Evolutionary conservation across 2,329 filamentous ascomycete species (phyloP).

Genomic region (Aspergillus fischeri): DNA sequence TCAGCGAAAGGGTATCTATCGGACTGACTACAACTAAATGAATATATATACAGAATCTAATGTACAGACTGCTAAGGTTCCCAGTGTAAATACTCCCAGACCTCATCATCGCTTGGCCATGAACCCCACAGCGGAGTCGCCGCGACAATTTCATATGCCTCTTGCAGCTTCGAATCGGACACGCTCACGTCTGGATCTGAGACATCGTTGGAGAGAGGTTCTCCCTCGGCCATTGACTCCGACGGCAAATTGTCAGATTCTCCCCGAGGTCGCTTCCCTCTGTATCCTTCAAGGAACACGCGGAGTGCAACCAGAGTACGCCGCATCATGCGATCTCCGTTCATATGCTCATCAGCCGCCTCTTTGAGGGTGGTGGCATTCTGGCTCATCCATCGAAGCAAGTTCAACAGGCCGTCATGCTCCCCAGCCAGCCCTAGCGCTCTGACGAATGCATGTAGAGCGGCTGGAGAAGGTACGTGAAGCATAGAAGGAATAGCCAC

Average conservation of each 20-base stretch:
- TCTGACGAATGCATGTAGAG: constrained; percentile 41
- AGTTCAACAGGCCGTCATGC: constrained; percentile 34
- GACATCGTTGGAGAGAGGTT: not conserved
- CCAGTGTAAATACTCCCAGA: constrained; percentile 31
- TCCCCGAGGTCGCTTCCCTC: constrained; percentile 11
- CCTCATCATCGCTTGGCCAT: constrained; percentile 42
- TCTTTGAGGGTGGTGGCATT: constrained; percentile 30
- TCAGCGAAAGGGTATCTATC: constrained; percentile 12
- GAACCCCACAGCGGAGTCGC: constrained; percentile 31
- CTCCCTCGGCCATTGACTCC: not conserved
- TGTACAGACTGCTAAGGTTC: constrained; percentile 18
- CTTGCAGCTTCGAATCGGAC: constrained; percentile 27
- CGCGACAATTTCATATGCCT: constrained; percentile 37
- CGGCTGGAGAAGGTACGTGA: constrained; percentile 35
- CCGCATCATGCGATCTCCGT: constrained; percentile 36
- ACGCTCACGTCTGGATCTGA: not conserved
- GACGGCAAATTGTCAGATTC: not conserved
- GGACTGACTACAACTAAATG: constrained; percentile 5
- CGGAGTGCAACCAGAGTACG: constrained; percentile 38
- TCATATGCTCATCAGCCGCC: constrained; percentile 31
- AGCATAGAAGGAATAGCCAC: constrained; percentile 28
- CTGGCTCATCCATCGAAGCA: constrained; percentile 42
- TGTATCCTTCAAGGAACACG: constrained; percentile 37
- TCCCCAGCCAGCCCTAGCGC: constrained; percentile 39
- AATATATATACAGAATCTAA: constrained; percentile 13